Evolutionary conservation across 495 filamentous ascomycete genomes (phyloP).

Genomic region (Chaetomium cochliodes): DNA sequence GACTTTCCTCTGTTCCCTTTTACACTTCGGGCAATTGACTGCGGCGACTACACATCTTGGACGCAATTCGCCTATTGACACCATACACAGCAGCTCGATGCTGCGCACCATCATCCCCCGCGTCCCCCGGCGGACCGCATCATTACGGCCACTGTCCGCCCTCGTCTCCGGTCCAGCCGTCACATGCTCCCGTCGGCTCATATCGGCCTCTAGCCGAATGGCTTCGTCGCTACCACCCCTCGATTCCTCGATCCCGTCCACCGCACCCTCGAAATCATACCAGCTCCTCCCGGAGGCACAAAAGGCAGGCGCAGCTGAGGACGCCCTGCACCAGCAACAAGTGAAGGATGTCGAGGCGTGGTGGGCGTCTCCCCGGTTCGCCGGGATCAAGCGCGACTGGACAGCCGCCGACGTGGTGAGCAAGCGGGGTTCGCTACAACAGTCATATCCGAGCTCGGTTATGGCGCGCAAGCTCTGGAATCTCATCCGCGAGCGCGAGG

Average conservation of each 20-base stretch:
- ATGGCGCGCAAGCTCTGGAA: conserved; percentile 96
- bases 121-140: conserved; percentile 30
- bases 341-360: conserved; percentile 79
- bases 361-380: conserved; percentile 81
- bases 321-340: conserved; percentile 74
- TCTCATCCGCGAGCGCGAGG: conserved; percentile 71
- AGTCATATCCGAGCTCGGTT: conserved; percentile 83
- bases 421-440: conserved; percentile 83
- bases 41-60: background rate
- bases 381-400: conserved; percentile 89
- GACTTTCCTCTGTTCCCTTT: background rate
- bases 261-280: conserved; percentile 67
- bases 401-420: conserved; percentile 85
- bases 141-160: conserved; percentile 22
- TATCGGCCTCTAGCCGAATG: conserved; percentile 37
- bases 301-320: conserved; percentile 76
- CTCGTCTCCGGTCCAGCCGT: conserved; percentile 15
- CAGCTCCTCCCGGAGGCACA: conserved; percentile 71
- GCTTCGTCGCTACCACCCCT: conserved; percentile 29
- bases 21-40: background rate
- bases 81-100: conserved; percentile 25
- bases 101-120: conserved; percentile 30
- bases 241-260: conserved; percentile 49
- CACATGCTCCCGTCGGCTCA: conserved; percentile 20
- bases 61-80: background rate